Evolutionary conservation across 2,329 filamentous ascomycete species (phyloP).

Genomic region (Paracamarosporium sp.): DNA sequence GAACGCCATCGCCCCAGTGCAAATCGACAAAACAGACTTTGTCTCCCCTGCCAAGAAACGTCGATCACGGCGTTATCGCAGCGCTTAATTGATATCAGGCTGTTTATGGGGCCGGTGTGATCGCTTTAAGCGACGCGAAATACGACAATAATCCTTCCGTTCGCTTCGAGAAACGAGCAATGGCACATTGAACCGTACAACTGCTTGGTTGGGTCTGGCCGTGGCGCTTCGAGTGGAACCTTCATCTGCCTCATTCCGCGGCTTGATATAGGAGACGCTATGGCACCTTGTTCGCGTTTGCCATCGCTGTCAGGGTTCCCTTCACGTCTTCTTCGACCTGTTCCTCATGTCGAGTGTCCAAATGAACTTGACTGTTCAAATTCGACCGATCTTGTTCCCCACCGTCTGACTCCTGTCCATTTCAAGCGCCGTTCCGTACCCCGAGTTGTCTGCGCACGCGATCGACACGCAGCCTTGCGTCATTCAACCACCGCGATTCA

Average conservation of each 20-base stretch:
- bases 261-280: neutral
- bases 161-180: neutral
- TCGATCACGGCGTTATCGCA: conserved; percentile 11
- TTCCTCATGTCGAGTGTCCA: neutral
- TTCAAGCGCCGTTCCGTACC: too few species aligned
- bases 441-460: neutral
- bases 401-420: too few species aligned
- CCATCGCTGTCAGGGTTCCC: neutral
- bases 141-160: conserved; percentile 9
- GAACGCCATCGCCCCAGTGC: conserved; percentile 6
- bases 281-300: neutral
- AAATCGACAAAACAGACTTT: conserved; percentile 11
- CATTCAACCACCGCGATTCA: neutral
- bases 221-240: neutral
- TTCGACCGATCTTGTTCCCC: neutral
- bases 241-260: neutral
- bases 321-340: neutral
- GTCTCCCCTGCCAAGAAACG: conserved; percentile 15
- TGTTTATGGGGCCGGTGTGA: conserved; percentile 11
- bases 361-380: neutral
- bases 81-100: conserved; percentile 21
- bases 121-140: conserved; percentile 5
- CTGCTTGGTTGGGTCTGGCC: conserved; percentile 1
- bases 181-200: neutral
- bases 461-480: neutral